Evolutionary conservation across 306 rosid genomes (phyloP), one percentile per base, ranked within the genome.

Genomic region (Castanea sativa): DNA sequence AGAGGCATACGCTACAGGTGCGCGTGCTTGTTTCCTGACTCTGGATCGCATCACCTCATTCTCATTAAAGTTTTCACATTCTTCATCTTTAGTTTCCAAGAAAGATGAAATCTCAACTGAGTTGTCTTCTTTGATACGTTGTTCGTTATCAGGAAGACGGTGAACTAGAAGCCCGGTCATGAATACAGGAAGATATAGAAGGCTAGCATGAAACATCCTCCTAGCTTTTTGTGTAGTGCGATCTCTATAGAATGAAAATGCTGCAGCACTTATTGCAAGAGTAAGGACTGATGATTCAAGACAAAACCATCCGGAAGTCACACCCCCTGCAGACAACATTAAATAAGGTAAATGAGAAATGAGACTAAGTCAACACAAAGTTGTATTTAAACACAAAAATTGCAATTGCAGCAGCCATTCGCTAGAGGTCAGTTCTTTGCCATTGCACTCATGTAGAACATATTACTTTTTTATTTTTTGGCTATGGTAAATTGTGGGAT

Each of bases 141-240:
- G 89, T 57, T 80, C 82, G 67, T 87, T 73, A 29, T 90, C 87
- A 0, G 90, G 64, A 30, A 83, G 85, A 19, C 99, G 97, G 85
- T 95, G 99, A 35, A 95, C n/a, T 21, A 95, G 76, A 79, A 95
- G 90, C 77, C 99, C 97, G 0, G 94, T 83, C 99, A 92, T 95
- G 83, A 95, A 95, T 38, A 92, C 92, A 8, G 99, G 98, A 27
- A 95, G 99, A 80, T 92, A 91, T 30, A 95, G 88, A 79, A 95
- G 99, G 81, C 99, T 95, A 68, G 99, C 99, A 21, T 90, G 74
- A 84, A 95, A 92, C 98, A 95, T 95, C 86, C 87, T 89, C 76
- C 97, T 88, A 16, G 99, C 97, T 76, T 90, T 91, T 70, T 87
- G 91, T 71, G 49, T 83, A 1, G 94, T 91, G 6, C 93, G 93